Conservation (phyloP, 345 rosid genomes). For the Raphanus raphanistrum region DNA sequence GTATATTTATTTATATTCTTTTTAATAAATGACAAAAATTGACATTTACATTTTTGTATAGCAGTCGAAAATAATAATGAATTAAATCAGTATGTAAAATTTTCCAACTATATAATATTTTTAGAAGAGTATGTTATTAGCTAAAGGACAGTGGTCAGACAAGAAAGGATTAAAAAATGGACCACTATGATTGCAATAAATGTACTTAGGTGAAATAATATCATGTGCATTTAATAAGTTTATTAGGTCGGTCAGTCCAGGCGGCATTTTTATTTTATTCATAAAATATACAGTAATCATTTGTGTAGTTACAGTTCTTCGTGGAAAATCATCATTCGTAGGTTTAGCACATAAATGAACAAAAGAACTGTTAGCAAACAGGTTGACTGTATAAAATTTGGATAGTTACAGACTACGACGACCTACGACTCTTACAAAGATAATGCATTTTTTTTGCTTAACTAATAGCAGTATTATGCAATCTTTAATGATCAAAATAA, state of each 20-base stretch:
- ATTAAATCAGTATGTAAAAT: background rate
- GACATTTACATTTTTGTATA: background rate
- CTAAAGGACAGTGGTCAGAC: constrained; percentile 28
- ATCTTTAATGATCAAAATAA: background rate
- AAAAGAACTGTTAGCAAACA: background rate
- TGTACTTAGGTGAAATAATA: constrained; percentile 12
- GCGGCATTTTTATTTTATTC: constrained; percentile 2
- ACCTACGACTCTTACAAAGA: background rate
- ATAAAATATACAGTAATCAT: background rate
- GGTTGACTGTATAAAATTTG: background rate
- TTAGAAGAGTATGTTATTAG: constrained; percentile 7
- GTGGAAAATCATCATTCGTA: background rate
- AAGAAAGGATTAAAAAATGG: constrained; percentile 32
- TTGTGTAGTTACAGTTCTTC: background rate
- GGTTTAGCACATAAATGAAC: background rate
- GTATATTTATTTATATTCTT: constrained; percentile 5
- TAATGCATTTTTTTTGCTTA: background rate
- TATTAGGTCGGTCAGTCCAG: constrained; percentile 8
- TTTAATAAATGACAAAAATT: constrained; percentile 20
- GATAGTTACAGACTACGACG: background rate
- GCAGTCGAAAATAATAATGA: constrained; percentile 3
- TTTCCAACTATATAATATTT: constrained; percentile 11
- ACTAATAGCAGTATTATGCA: background rate
- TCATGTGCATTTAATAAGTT: constrained; percentile 9
- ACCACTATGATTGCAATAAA: constrained; percentile 30